Base-by-base conservation (phyloP, 2,329 filamentous ascomycete genomes). In the Scopulariopsis brevicaulis region DNA sequence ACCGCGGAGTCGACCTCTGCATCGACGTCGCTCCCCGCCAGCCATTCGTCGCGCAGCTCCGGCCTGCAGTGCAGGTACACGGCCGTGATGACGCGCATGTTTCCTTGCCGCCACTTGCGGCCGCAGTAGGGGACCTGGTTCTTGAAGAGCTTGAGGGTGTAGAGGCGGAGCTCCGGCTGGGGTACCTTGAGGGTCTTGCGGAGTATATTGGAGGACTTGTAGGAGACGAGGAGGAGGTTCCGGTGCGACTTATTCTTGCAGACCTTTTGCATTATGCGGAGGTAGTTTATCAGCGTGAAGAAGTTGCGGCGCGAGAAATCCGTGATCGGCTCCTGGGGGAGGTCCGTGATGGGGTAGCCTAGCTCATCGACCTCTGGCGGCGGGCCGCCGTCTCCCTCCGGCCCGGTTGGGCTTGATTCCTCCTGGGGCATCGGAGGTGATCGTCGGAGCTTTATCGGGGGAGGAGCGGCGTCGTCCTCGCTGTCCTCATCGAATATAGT, bases 71-170 rank as follows among this genome's bases (percentile, higher is more conserved):
- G 90, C 54, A 99, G 78, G 71, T 96, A 99, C 1, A 99, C 90
- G 3, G 92, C 91, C 0, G 94, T 99, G 68, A 99, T 99, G 67
- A 97, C 92, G 58, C 93, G 89, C 94, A 99, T 99, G 71, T 99
- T 97, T 64, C 85, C 86, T 74, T 97, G 94, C 15, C 94, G 86
- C 94, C 94, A 99, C 74, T 99, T 99, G 51, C 94, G 86, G 24
- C 94, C 93, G 71, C 93, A 97, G 76, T 96, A 99, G 1, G 94
- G 94, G 4, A 99, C 94, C 71, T 99, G 94, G 60, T 91, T 94
- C 73, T 99, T 99, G 84, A 97, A 97, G 0, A 99, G 81, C 73
- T 99, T 99, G 64, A 99, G 82, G 0, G 94, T 96, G 75, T 97
- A 97, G 51, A 96, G 84, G 6, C 94, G 85, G 48, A 99, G 79